phyloP scores from a whole-genome alignment of 176 grass and related monocot species.

The Eremochloa ophiuroides region DNA sequence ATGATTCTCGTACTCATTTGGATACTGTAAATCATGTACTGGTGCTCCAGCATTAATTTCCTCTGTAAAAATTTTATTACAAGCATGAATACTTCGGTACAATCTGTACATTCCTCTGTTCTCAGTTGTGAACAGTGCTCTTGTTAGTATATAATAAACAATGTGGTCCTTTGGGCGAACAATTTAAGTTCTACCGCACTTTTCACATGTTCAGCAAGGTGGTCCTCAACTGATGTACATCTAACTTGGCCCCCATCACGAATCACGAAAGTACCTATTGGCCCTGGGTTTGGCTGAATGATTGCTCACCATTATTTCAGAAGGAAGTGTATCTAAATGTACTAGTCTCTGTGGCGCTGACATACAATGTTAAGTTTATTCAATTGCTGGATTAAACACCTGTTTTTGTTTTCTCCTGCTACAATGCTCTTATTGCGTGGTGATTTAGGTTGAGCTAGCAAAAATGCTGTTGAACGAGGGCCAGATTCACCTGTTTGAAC shows the following conservation, averaged over 20 bases:
- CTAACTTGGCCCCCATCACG: not conserved
- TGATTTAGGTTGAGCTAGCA: slow-evolving; percentile 59
- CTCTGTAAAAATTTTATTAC: no score
- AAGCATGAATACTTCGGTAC: not conserved
- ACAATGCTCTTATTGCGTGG: slow-evolving; percentile 1
- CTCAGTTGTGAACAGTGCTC: not conserved
- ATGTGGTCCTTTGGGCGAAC: not conserved
- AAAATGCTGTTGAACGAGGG: slow-evolving; percentile 62
- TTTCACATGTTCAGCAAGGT: not conserved
- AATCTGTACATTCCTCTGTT: not conserved
- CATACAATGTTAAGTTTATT: not conserved
- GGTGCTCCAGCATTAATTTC: no score
- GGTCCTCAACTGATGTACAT: not conserved
- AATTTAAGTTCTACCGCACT: not conserved
- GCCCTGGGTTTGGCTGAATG: not conserved
- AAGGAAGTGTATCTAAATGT: not conserved
- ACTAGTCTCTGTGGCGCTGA: not conserved
- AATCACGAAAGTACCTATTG: not conserved
- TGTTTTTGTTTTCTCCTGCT: not conserved
- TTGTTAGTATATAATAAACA: not conserved
- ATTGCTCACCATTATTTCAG: not conserved
- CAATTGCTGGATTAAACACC: not conserved
- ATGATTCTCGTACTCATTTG: not conserved
- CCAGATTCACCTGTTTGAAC: slow-evolving; percentile 71
- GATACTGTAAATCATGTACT: no score